A percentile compares a stretch with the other conserved stretches of the same genome.
phyloP scores from a whole-genome alignment of 495 filamentous ascomycete species.

The Elasticomyces elasticus region DNA sequence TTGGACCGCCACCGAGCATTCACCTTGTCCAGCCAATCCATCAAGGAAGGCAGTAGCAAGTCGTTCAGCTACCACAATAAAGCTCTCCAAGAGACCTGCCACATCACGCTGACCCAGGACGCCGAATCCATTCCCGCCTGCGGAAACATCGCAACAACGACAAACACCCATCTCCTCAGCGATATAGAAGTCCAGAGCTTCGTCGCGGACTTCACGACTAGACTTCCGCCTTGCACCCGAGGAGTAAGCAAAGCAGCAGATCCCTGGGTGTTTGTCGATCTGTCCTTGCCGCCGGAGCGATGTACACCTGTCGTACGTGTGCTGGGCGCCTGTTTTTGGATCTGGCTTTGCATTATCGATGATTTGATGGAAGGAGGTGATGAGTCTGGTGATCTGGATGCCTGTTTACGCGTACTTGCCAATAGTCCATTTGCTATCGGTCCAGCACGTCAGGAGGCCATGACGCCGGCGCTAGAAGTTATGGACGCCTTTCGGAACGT shows the following conservation, averaged over 20 bases:
- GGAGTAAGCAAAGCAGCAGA: background rate
- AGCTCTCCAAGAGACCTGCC: background rate
- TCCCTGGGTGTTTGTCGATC: background rate
- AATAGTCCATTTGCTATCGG: background rate
- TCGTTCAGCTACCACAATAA: background rate
- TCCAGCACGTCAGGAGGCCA: background rate
- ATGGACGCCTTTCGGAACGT: background rate
- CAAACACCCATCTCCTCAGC: no score
- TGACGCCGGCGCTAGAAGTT: background rate
- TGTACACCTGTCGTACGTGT: background rate
- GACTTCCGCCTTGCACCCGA: background rate
- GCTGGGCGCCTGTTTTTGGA: background rate
- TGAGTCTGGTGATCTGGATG: background rate
- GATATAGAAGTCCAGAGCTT: background rate
- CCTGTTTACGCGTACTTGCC: background rate
- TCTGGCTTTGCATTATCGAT: background rate
- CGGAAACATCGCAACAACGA: no score
- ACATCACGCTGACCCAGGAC: background rate
- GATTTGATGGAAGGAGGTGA: background rate
- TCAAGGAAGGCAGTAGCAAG: background rate
- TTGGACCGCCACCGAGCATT: no score
- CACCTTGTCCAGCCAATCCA: no score
- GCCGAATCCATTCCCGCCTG: background rate
- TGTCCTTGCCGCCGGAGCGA: background rate
- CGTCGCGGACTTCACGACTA: background rate